phyloP scores from a whole-genome alignment of 108 stramenopile genomes.

The Cyclotella choctawhatcheeana region DNA sequence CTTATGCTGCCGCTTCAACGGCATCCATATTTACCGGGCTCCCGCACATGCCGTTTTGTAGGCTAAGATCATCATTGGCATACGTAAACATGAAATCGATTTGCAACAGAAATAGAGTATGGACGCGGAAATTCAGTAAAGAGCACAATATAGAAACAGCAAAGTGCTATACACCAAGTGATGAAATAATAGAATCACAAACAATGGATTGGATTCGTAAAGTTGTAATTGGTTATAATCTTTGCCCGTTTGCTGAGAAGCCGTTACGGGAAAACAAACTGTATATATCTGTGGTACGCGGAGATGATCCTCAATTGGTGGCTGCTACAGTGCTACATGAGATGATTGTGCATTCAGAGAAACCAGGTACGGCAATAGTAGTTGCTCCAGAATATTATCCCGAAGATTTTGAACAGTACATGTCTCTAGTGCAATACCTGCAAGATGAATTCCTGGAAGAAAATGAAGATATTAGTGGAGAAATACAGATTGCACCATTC shows the following conservation, averaged over 20 bases:
- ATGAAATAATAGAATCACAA: slow-evolving; percentile 45
- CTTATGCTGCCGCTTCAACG: too few relatives aligned
- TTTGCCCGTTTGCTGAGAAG: slow-evolving; percentile 84
- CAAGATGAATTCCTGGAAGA: slow-evolving; percentile 65
- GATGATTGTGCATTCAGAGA: slow-evolving; percentile 30
- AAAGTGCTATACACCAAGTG: not conserved
- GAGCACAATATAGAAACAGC: not conserved
- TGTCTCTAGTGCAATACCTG: slow-evolving; percentile 56
- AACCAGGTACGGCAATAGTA: slow-evolving; percentile 68
- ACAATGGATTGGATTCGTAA: slow-evolving; percentile 70
- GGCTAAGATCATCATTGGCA: too few relatives aligned
- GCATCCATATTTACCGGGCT: too few relatives aligned
- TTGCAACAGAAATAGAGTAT: not conserved
- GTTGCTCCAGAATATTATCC: slow-evolving; percentile 79
- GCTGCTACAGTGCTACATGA: slow-evolving; percentile 55
- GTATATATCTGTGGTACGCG: slow-evolving; percentile 53
- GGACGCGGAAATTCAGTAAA: not conserved
- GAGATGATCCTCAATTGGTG: slow-evolving; percentile 56
- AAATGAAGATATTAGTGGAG: slow-evolving; percentile 48
- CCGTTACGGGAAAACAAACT: slow-evolving; percentile 55
- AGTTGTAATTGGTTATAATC: slow-evolving; percentile 73
- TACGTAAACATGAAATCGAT: not conserved
- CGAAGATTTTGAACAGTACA: slow-evolving; percentile 58
- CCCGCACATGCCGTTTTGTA: too few relatives aligned
- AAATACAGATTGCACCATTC: slow-evolving; percentile 80